Percentiles rank a stretch among this genome's conserved stretches.
These are phyloP conservation scores for Vanrija pseudolonga DNA, from an alignment of 1,284 basidiomycete species.

Conservation along the genomic window DNA sequence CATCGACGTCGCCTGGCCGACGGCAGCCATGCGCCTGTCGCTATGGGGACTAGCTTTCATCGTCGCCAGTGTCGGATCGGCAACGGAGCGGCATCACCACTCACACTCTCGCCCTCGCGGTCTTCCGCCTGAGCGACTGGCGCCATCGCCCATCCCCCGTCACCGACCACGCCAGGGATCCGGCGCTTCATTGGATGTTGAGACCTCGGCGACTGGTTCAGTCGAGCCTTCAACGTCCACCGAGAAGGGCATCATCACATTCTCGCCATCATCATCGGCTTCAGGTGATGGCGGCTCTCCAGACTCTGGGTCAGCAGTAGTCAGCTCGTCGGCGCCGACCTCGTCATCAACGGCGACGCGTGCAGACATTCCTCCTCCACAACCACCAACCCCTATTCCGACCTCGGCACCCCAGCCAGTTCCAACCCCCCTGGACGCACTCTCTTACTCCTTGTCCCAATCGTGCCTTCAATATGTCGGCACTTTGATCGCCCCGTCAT, in stretches of 20 bases:
- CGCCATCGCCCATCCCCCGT: too few species aligned
- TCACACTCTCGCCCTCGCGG: not conserved
- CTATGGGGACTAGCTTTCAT: constrained; percentile 1
- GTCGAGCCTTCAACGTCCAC: too few species aligned
- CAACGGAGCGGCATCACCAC: not conserved
- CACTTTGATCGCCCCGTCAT: constrained; percentile 61
- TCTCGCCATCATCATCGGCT: too few species aligned
- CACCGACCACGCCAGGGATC: too few species aligned
- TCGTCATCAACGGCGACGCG: too few species aligned
- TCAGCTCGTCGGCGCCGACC: not conserved
- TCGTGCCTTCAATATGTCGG: constrained; percentile 65
- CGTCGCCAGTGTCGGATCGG: not conserved
- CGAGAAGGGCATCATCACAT: too few species aligned
- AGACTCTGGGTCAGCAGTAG: not conserved
- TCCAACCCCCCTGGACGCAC: constrained; percentile 72
- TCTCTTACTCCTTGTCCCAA: constrained; percentile 64
- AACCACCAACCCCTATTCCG: constrained; percentile 46
- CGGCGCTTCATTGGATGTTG: too few species aligned
- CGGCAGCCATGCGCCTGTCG: constrained; percentile 8
- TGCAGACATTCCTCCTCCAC: not conserved
- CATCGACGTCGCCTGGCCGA: not conserved
- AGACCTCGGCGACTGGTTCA: too few species aligned
- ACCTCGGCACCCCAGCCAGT: constrained; percentile 63
- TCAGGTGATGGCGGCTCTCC: not conserved
- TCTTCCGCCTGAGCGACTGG: not conserved